Conservation (phyloP, 495 filamentous ascomycete genomes). For the Podospora sp. region DNA sequence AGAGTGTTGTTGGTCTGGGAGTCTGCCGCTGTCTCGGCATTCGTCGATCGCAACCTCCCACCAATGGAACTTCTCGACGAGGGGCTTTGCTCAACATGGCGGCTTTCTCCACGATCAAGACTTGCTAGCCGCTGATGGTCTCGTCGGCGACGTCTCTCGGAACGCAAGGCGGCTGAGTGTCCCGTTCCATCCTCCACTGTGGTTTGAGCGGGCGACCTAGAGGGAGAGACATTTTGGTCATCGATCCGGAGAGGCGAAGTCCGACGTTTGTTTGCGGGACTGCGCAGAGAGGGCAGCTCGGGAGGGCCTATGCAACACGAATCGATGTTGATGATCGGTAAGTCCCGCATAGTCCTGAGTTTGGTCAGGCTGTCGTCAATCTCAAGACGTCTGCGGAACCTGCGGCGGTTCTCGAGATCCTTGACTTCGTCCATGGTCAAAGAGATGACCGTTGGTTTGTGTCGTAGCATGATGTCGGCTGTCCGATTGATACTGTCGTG, state of each 20-base stretch:
- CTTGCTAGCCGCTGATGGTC: neutral
- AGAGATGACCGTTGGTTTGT: slow-evolving; percentile 54
- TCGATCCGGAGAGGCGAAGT: neutral
- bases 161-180: neutral
- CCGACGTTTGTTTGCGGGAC: too few relatives aligned
- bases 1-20: neutral
- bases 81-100: neutral
- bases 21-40: neutral
- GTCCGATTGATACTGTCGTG: slow-evolving; percentile 1
- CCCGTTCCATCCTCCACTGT: neutral
- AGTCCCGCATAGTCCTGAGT: neutral
- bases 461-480: slow-evolving; percentile 55
- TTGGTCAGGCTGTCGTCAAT: slow-evolving; percentile 15
- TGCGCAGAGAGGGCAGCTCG: too few relatives aligned
- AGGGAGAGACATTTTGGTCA: neutral
- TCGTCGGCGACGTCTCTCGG: neutral
- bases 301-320: neutral
- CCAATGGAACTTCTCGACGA: neutral
- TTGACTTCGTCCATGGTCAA: slow-evolving; percentile 58
- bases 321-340: neutral
- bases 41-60: neutral
- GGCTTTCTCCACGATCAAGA: neutral
- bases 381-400: slow-evolving; percentile 41
- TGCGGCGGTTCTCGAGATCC: slow-evolving; percentile 48
- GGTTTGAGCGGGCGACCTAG: neutral